Evolutionary conservation across 2,329 filamentous ascomycete genomes (phyloP).

Genomic region (Beauveria brongniartii): DNA sequence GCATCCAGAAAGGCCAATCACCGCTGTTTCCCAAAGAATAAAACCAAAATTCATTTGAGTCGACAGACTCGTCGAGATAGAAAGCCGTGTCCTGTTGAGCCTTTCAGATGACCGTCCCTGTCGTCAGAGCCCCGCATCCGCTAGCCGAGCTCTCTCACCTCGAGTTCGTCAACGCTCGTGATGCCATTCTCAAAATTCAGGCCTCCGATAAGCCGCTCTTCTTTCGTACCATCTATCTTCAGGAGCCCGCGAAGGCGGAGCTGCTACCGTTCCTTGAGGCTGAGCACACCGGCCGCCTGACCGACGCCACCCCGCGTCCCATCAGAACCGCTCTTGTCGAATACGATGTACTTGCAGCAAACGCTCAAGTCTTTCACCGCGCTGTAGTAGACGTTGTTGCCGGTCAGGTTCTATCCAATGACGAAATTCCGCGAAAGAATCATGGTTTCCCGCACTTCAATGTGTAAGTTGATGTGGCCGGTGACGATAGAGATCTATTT

Average conservation of each 20-base stretch:
- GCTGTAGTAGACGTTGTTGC: conserved; percentile 31
- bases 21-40: neutral
- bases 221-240: conserved; percentile 53
- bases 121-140: conserved; percentile 27
- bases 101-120: conserved; percentile 3
- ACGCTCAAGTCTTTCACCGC: conserved; percentile 26
- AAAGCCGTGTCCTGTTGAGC: neutral
- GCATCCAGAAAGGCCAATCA: neutral
- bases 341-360: conserved; percentile 31
- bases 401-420: conserved; percentile 21
- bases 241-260: conserved; percentile 53
- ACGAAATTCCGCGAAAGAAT: conserved; percentile 15
- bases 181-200: conserved; percentile 31
- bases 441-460: conserved; percentile 31
- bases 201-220: conserved; percentile 19
- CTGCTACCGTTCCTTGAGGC: conserved; percentile 53
- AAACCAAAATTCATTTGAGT: neutral
- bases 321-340: conserved; percentile 39
- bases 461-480: conserved; percentile 15
- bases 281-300: conserved; percentile 45
- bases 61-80: neutral
- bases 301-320: conserved; percentile 33
- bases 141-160: conserved; percentile 39
- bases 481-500: neutral
- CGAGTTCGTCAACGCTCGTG: conserved; percentile 42